A percentile compares a stretch with the other conserved stretches of the same genome.
Conservation (phyloP, 176 grass and related monocot species). For the Bolboschoenus planiculmis region DNA sequence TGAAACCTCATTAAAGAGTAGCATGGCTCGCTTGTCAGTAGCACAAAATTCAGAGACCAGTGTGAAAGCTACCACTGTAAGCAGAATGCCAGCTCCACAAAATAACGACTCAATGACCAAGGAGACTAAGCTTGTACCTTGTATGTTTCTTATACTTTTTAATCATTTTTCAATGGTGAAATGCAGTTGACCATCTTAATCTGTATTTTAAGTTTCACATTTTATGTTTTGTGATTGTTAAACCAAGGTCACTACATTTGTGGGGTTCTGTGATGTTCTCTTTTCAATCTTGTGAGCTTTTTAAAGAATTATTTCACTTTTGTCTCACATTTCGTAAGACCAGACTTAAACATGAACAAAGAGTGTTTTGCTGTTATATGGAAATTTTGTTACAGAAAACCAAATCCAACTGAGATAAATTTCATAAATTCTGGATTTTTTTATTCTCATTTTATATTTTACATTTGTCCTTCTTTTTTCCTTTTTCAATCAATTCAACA, state of each 20-base stretch:
- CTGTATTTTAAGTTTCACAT: constrained; percentile 14
- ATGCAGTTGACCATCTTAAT: neutral
- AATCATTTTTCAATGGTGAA: neutral
- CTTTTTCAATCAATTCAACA: constrained; percentile 41
- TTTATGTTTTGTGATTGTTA: constrained; percentile 14
- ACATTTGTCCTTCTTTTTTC: constrained; percentile 17
- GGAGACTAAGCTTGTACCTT: constrained; percentile 57
- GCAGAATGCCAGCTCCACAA: constrained; percentile 57
- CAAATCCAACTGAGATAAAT: neutral
- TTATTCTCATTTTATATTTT: neutral
- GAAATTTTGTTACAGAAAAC: neutral
- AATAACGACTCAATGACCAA: constrained; percentile 60
- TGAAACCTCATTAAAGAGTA: constrained; percentile 62
- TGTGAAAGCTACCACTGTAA: constrained; percentile 41
- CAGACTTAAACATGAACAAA: neutral
- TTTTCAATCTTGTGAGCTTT: neutral
- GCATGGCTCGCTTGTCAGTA: constrained; percentile 55
- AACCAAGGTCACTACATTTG: constrained; percentile 20
- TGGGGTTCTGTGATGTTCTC: neutral
- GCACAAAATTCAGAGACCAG: constrained; percentile 81
- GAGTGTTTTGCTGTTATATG: neutral
- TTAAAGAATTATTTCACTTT: neutral
- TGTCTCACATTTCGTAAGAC: neutral
- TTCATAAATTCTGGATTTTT: constrained; percentile 8
- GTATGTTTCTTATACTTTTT: constrained; percentile 36